A percentile compares a stretch with the other conserved stretches of the same genome.
Evolutionary conservation across 805 yeast genomes (phyloP).

Genomic region (Lachancea mirantina): DNA sequence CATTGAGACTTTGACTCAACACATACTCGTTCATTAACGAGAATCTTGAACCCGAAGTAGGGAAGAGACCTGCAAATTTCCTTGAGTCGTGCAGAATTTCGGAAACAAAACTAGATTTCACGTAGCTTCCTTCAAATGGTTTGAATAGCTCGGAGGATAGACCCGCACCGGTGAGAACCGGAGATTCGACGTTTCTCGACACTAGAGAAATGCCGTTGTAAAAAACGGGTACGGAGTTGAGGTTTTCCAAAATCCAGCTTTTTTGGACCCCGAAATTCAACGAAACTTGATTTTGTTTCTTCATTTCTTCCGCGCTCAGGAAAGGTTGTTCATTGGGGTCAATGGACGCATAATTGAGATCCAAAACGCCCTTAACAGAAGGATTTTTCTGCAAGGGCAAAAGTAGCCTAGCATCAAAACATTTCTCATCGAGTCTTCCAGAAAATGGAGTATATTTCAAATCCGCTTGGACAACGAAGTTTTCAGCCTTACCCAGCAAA

Average conservation of each 20-base stretch:
- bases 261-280: conserved; percentile 49
- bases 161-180: conserved; percentile 49
- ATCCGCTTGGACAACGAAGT: conserved; percentile 40
- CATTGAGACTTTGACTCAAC: conserved; percentile 23
- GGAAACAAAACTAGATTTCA: conserved; percentile 46
- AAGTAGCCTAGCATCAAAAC: conserved; percentile 40
- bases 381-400: conserved; percentile 40
- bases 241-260: conserved; percentile 19
- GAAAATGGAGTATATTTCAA: conserved; percentile 42
- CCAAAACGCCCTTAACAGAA: conserved; percentile 38
- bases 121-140: conserved; percentile 42
- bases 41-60: conserved; percentile 39
- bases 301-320: conserved; percentile 10
- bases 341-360: conserved; percentile 39
- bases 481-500: conserved; percentile 53
- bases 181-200: conserved; percentile 51
- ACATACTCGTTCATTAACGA: conserved; percentile 42
- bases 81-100: conserved; percentile 40
- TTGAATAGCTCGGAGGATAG: conserved; percentile 20
- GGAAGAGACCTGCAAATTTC: conserved; percentile 35
- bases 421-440: conserved; percentile 41
- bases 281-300: conserved; percentile 17
- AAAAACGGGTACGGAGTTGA: conserved; percentile 17
- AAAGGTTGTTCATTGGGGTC: conserved; percentile 21
- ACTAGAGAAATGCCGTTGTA: conserved; percentile 54